Base-by-base conservation (phyloP, 1,284 basidiomycete genomes). In the Pseudozyma thailandica region DNA sequence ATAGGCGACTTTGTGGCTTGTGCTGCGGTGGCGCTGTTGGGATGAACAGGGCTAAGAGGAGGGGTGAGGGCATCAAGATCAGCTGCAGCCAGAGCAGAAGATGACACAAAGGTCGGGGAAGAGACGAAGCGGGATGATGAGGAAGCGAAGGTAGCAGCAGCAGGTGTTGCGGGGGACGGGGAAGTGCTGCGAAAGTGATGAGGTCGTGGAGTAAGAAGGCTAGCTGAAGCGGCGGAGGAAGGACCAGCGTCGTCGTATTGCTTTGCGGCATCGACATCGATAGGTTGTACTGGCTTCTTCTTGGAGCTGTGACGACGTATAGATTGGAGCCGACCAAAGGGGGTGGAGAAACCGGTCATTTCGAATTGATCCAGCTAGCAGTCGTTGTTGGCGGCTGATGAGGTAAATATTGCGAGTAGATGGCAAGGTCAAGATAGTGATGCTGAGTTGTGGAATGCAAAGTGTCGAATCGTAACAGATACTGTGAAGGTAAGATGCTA, bases 241-340 rank as follows among this genome's bases (percentile, higher is more conserved):
- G 58, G 58, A 21, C 53, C 54, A 6, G 52, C 43, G 13, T 49
- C 44, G 6, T 43, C 6, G 42, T 61, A 61, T 28, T 57, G 52
- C 43, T 68, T 54, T 16, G 64, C 64, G 4, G 64, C 64, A 21
- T 52, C 64, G 27, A 68, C 64, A 25, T 68, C 57, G 64, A 68
- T 68, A 41, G 64, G 64, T 49, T 66, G 46, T n/a, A 60, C 61
- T 2, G 41, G 15, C 25, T 54, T 61, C 21, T 45, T 53, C n/a
- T 41, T 53, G 26, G 54, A 41, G 10, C 57, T 54, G 21, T 54
- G 48, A 25, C 41, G 57, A 39, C 61, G 61, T 37, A 64, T 64
- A 18, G 49, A 51, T 9, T 37, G 48, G 13, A 65, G 41, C 4
- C 47, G 39, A 28, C 55, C 55, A 30, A 65, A 59, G 3, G 62